phyloP scores from a whole-genome alignment of 345 rosid species.

The Brassica rapa region DNA sequence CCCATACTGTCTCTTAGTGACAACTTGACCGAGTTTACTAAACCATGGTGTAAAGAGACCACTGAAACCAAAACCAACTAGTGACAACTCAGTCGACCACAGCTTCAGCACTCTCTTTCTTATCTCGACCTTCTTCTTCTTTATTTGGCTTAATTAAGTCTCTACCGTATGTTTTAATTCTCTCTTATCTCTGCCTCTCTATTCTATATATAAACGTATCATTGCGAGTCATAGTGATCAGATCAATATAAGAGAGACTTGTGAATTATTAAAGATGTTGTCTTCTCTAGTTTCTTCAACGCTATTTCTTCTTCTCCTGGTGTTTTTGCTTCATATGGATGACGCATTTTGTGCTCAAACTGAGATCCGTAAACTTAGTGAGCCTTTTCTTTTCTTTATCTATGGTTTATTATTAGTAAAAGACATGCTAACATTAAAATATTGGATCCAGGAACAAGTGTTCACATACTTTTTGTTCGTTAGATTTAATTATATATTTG shows the following conservation, averaged over 20 bases:
- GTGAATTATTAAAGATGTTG: neutral
- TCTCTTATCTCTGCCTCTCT: neutral
- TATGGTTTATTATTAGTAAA: neutral
- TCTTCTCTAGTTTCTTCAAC: neutral
- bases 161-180: neutral
- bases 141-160: neutral
- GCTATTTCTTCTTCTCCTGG: neutral
- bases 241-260: neutral
- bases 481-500: neutral
- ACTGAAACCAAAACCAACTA: neutral
- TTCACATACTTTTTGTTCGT: neutral
- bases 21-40: neutral
- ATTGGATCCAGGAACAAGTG: neutral
- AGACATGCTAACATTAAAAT: neutral
- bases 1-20: neutral
- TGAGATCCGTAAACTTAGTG: conserved; percentile 8
- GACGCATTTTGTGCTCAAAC: conserved; percentile 1
- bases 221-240: neutral
- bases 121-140: neutral
- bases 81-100: neutral
- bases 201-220: neutral
- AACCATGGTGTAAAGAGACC: conserved; percentile 5
- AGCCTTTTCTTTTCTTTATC: neutral
- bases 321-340: neutral
- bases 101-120: conserved; percentile 1